Conservation (phyloP, 2,329 filamentous ascomycete species). For the Ilyonectria robusta region DNA sequence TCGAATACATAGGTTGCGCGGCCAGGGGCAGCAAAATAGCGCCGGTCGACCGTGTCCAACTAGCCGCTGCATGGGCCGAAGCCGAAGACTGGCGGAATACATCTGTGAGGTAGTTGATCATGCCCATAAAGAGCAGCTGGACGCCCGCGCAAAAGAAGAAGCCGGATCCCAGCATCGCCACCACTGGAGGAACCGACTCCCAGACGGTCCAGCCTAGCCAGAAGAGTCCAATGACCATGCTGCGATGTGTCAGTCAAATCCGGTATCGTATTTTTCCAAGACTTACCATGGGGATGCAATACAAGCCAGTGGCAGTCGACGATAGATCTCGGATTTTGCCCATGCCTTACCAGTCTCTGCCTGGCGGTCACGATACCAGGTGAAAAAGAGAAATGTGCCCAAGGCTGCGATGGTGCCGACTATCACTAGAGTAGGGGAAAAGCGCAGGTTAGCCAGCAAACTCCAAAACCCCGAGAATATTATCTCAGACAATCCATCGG, state of each 20-base stretch:
- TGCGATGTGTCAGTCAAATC: conserved; percentile 40
- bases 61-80: conserved; percentile 53
- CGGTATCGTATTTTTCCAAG: conserved; percentile 10
- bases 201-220: conserved; percentile 74
- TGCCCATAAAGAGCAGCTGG: conserved; percentile 54
- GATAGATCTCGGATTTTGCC: conserved; percentile 50
- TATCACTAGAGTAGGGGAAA: conserved; percentile 36
- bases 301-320: conserved; percentile 62
- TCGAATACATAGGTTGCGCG: conserved; percentile 50
- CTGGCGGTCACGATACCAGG: conserved; percentile 47
- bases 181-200: conserved; percentile 44
- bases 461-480: conserved; percentile 43
- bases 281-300: conserved; percentile 74
- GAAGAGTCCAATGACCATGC: conserved; percentile 70
- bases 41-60: conserved; percentile 52
- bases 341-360: conserved; percentile 47
- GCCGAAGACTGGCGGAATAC: conserved; percentile 52
- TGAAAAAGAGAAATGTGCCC: conserved; percentile 44
- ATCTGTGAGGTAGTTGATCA: conserved; percentile 54
- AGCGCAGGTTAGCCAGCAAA: background rate
- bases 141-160: conserved; percentile 60
- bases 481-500: conserved; percentile 29
- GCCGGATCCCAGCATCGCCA: conserved; percentile 56
- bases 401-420: conserved; percentile 46
- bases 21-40: conserved; percentile 53